A percentile compares a stretch with the other conserved stretches of the same genome.
Conservation (phyloP, 2,329 filamentous ascomycete genomes). For the Fusarium metavorans region DNA sequence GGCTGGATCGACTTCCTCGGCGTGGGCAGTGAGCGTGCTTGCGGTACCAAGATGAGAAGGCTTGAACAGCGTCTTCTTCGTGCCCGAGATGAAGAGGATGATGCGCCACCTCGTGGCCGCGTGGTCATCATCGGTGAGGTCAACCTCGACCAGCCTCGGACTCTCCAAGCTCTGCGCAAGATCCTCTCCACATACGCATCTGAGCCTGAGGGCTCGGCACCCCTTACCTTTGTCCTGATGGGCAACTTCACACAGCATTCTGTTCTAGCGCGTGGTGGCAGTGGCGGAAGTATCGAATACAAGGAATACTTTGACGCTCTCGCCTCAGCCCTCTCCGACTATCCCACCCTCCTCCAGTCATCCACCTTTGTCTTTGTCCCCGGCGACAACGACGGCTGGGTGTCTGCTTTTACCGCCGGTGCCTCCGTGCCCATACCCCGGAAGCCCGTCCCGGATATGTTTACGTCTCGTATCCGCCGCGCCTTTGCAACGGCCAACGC, state of each 20-base stretch:
- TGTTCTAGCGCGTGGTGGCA: constrained; percentile 75
- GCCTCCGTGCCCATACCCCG: constrained; percentile 77
- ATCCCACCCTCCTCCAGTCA: constrained; percentile 80
- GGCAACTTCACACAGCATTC: constrained; percentile 83
- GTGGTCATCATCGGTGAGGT: constrained; percentile 87
- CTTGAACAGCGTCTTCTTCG: constrained; percentile 77
- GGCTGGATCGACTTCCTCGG: constrained; percentile 98
- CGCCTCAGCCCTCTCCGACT: constrained; percentile 85
- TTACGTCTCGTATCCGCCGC: constrained; percentile 87
- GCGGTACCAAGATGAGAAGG: constrained; percentile 84
- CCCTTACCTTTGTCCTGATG: constrained; percentile 83
- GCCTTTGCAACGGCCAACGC: constrained; percentile 83
- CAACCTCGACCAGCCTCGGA: constrained; percentile 86
- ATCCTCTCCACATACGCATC: constrained; percentile 80
- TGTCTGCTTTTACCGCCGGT: constrained; percentile 83
- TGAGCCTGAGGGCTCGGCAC: constrained; percentile 72
- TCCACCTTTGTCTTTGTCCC: constrained; percentile 94
- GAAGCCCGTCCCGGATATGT: constrained; percentile 83
- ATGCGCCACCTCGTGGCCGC: constrained; percentile 58
- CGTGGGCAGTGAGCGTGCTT: constrained; percentile 87
- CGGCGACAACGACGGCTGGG: constrained; percentile 98
- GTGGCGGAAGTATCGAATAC: constrained; percentile 90
- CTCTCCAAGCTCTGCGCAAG: constrained; percentile 82
- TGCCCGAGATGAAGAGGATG: constrained; percentile 50
- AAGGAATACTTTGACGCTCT: constrained; percentile 96